Evolutionary conservation across 305 asterid genomes (phyloP).

Genomic region (Fraxinus paxiana): DNA sequence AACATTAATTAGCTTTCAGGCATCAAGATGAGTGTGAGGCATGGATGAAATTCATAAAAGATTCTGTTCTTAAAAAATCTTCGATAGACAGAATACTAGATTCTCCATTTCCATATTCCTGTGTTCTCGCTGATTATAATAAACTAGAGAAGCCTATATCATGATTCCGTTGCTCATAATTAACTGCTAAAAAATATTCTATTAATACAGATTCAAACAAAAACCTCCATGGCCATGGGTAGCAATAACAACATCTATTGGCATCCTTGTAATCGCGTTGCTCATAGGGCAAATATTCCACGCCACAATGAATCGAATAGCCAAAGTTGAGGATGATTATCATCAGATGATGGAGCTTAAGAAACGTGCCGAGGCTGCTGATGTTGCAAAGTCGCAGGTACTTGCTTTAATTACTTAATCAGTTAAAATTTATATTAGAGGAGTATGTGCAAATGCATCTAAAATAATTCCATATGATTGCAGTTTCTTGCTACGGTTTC

Average conservation of each 20-base stretch:
- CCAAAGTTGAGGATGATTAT: slow-evolving; percentile 82
- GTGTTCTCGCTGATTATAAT: neutral
- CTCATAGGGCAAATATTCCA: slow-evolving; percentile 65
- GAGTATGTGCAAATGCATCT: neutral
- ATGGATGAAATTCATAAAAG: neutral
- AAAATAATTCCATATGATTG: slow-evolving; percentile 24
- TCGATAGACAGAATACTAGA: neutral
- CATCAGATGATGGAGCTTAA: slow-evolving; percentile 71
- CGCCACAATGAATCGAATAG: slow-evolving; percentile 77
- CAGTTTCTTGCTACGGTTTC: slow-evolving; percentile 97
- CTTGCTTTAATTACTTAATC: slow-evolving; percentile 2
- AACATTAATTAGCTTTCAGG: neutral
- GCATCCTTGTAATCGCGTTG: slow-evolving; percentile 57
- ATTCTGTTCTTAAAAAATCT: neutral
- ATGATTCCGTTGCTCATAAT: neutral
- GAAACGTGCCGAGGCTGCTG: slow-evolving; percentile 89
- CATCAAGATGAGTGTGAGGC: neutral
- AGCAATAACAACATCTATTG: slow-evolving; percentile 48
- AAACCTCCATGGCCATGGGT: slow-evolving; percentile 85
- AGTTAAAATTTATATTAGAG: neutral
- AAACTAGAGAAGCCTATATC: neutral
- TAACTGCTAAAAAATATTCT: neutral
- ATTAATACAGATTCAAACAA: slow-evolving; percentile 72
- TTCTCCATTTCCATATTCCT: neutral
- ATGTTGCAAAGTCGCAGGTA: slow-evolving; percentile 89